These are phyloP conservation scores for Fulvia fulva DNA, from an alignment of 2,329 filamentous ascomycete species.

Conservation along the genomic window DNA sequence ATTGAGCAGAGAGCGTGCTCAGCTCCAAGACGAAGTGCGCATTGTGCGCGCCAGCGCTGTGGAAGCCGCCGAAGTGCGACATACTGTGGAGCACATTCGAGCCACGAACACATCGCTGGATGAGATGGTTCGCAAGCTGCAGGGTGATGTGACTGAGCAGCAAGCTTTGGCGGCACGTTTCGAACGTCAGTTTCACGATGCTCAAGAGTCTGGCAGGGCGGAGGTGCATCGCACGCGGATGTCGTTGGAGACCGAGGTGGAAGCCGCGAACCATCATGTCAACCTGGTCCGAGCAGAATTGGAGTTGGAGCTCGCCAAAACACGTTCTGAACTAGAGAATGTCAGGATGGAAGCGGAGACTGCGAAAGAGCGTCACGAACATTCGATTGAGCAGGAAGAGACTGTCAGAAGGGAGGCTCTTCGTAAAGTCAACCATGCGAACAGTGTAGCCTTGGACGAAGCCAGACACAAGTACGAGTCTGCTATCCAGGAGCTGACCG, in stretches of 20 bases:
- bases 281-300: constrained; percentile 77
- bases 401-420: constrained; percentile 61
- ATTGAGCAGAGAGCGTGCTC: constrained; percentile 41
- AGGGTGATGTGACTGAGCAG: constrained; percentile 65
- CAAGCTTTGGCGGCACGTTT: constrained; percentile 65
- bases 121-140: constrained; percentile 28
- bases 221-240: constrained; percentile 79
- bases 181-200: constrained; percentile 80
- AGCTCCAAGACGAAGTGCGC: constrained; percentile 46
- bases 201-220: constrained; percentile 70
- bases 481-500: constrained; percentile 44
- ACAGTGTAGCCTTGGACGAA: constrained; percentile 52
- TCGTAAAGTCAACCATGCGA: constrained; percentile 52
- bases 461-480: constrained; percentile 53
- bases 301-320: constrained; percentile 70
- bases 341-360: constrained; percentile 76
- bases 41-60: constrained; percentile 58
- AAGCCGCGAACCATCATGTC: constrained; percentile 78
- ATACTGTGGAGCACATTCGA: constrained; percentile 56
- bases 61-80: constrained; percentile 71
- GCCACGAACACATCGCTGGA: constrained; percentile 26
- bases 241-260: constrained; percentile 75
- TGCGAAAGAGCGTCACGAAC: constrained; percentile 73
- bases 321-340: constrained; percentile 72
- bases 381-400: constrained; percentile 77